Evolutionary conservation across 2,329 filamentous ascomycete genomes (phyloP).

Genomic region (Trichoderma brevicompactum): DNA sequence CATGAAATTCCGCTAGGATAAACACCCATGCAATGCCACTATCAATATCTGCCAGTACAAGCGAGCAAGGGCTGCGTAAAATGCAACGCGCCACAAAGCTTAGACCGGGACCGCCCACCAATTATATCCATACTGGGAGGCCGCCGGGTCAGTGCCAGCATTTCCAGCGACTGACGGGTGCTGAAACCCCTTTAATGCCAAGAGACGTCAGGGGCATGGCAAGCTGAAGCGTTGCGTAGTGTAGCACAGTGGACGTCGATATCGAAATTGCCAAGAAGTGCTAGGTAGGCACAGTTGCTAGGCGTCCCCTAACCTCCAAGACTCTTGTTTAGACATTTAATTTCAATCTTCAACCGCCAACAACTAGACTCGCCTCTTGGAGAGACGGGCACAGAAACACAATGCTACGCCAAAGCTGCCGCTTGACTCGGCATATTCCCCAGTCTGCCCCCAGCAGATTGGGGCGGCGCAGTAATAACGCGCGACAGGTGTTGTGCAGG

Average conservation of each 20-base stretch:
- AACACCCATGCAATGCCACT: not conserved
- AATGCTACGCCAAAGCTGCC: conserved; percentile 36
- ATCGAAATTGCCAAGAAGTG: conserved; percentile 13
- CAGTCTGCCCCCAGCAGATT: conserved; percentile 24
- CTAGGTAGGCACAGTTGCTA: not conserved
- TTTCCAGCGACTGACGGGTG: conserved; percentile 13
- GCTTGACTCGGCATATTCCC: conserved; percentile 37
- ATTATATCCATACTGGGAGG: conserved; percentile 21
- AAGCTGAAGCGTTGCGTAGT: not conserved
- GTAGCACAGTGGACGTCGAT: not conserved
- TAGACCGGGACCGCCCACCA: conserved; percentile 12
- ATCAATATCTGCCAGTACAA: not conserved
- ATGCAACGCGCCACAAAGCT: conserved; percentile 27
- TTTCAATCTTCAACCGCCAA: conserved; percentile 6
- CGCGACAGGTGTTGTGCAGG: conserved; percentile 28
- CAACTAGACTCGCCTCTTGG: not conserved
- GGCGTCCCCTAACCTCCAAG: conserved; percentile 11
- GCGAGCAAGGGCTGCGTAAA: conserved; percentile 15
- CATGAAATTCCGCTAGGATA: not conserved
- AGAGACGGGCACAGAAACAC: conserved; percentile 29
- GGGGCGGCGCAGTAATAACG: conserved; percentile 4
- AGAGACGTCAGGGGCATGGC: conserved; percentile 19
- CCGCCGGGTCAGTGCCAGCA: conserved; percentile 19
- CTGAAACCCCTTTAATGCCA: conserved; percentile 21
- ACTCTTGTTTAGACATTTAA: not conserved